Conservation (phyloP, 805 yeast genomes). For the Pichia californica region DNA sequence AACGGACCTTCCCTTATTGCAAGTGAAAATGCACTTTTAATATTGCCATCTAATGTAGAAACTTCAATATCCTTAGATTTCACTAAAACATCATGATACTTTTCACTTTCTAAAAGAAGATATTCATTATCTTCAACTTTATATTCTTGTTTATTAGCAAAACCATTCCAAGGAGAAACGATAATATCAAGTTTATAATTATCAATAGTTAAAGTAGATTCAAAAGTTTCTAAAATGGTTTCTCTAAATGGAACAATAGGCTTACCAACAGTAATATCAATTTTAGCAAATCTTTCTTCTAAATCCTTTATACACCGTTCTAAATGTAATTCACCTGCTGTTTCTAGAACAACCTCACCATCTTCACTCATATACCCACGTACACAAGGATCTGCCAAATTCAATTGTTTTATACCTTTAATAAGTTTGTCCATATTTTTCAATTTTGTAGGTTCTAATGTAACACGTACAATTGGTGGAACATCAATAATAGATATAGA, state of each 20-base stretch:
- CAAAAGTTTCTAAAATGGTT: slow-evolving; percentile 45
- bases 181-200: slow-evolving; percentile 28
- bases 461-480: slow-evolving; percentile 92
- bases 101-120: slow-evolving; percentile 26
- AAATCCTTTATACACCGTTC: slow-evolving; percentile 92
- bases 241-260: slow-evolving; percentile 95
- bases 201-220: not conserved
- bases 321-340: slow-evolving; percentile 94
- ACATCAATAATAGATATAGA: slow-evolving; percentile 70
- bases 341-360: slow-evolving; percentile 90
- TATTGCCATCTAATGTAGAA: slow-evolving; percentile 4
- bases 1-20: slow-evolving; percentile 84
- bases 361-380: slow-evolving; percentile 78
- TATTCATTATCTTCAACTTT: slow-evolving; percentile 17
- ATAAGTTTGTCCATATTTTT: slow-evolving; percentile 69
- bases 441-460: slow-evolving; percentile 91
- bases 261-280: slow-evolving; percentile 78
- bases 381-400: slow-evolving; percentile 92
- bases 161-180: slow-evolving; percentile 6
- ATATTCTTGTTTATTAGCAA: slow-evolving; percentile 15
- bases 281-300: slow-evolving; percentile 84
- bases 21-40: slow-evolving; percentile 69
- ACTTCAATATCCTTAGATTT: slow-evolving; percentile 27
- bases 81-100: slow-evolving; percentile 70
- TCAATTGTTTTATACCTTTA: slow-evolving; percentile 67